Evolutionary conservation across 2,329 filamentous ascomycete species (phyloP).

Genomic region (Exophiala spinifera): DNA sequence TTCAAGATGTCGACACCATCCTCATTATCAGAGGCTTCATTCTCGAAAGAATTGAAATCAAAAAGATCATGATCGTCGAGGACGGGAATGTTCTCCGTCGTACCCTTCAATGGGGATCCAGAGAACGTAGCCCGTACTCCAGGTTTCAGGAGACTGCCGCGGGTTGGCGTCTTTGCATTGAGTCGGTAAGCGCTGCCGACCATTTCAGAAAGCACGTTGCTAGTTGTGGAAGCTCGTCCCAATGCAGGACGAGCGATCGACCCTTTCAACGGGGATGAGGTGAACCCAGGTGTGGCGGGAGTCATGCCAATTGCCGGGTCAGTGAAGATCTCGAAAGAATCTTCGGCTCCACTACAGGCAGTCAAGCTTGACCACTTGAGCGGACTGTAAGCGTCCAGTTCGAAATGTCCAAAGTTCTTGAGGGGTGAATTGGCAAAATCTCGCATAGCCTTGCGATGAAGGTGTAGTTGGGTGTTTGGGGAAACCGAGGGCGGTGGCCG

Average conservation of each 20-base stretch:
- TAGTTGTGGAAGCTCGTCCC: conserved; percentile 49
- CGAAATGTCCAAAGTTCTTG: conserved; percentile 43
- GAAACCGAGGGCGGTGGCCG: conserved; percentile 74
- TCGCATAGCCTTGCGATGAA: conserved; percentile 79
- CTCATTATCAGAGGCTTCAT: conserved; percentile 42
- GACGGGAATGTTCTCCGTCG: conserved; percentile 33
- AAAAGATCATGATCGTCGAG: conserved; percentile 44
- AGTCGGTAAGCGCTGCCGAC: conserved; percentile 39
- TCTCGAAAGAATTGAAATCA: conserved; percentile 46
- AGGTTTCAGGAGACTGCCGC: conserved; percentile 32
- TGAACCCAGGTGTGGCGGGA: conserved; percentile 39
- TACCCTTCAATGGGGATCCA: conserved; percentile 23
- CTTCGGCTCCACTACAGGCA: conserved; percentile 41
- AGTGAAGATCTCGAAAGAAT: conserved; percentile 56
- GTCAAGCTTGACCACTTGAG: conserved; percentile 50
- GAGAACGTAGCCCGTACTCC: conserved; percentile 17
- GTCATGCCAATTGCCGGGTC: conserved; percentile 38
- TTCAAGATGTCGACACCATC: conserved; percentile 45
- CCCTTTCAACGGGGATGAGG: conserved; percentile 55
- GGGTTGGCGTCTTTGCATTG: conserved; percentile 37
- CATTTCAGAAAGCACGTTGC: conserved; percentile 48
- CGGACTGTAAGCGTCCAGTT: conserved; percentile 44
- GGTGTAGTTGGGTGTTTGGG: conserved; percentile 84
- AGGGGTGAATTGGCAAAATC: conserved; percentile 78
- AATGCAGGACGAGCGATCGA: conserved; percentile 48